Conservation (phyloP, 1,284 basidiomycete species). For the Coniferiporia sulphurascens region DNA sequence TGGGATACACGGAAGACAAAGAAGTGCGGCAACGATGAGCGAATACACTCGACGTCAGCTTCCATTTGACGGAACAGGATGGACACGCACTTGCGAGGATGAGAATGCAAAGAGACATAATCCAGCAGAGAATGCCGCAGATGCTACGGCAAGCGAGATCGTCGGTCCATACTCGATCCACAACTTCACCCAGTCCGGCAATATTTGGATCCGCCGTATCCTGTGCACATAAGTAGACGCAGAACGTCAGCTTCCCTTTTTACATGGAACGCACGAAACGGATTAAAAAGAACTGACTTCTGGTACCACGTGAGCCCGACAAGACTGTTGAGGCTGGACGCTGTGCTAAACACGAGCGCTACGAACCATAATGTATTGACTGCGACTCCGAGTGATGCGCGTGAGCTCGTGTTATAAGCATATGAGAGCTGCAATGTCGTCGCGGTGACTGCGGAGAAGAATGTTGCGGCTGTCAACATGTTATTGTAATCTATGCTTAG, state of each 20-base stretch:
- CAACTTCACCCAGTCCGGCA: not conserved
- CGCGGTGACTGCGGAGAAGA: conserved; percentile 26
- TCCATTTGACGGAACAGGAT: too few relatives aligned
- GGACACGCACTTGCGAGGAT: not conserved
- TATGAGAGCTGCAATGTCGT: conserved; percentile 20
- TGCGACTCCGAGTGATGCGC: not conserved
- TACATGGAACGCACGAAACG: too few relatives aligned
- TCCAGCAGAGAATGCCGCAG: not conserved
- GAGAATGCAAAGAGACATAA: not conserved
- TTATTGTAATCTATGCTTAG: conserved; percentile 18
- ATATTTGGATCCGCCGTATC: not conserved
- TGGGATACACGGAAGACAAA: too few relatives aligned
- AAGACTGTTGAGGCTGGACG: conserved; percentile 24
- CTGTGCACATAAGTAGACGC: not conserved
- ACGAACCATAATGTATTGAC: conserved; percentile 25
- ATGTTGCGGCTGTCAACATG: conserved; percentile 26
- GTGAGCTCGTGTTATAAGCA: not conserved
- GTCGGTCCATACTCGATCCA: not conserved
- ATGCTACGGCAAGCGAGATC: not conserved
- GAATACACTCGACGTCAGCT: too few relatives aligned
- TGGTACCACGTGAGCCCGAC: conserved; percentile 8
- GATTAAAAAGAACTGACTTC: too few relatives aligned
- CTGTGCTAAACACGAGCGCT: conserved; percentile 25
- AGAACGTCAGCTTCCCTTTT: too few relatives aligned
- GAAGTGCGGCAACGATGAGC: too few relatives aligned